Evolutionary conservation across 1,284 basidiomycete species (phyloP), one percentile per base, ranked within the genome.

Genomic region (Tilletia setariae): DNA sequence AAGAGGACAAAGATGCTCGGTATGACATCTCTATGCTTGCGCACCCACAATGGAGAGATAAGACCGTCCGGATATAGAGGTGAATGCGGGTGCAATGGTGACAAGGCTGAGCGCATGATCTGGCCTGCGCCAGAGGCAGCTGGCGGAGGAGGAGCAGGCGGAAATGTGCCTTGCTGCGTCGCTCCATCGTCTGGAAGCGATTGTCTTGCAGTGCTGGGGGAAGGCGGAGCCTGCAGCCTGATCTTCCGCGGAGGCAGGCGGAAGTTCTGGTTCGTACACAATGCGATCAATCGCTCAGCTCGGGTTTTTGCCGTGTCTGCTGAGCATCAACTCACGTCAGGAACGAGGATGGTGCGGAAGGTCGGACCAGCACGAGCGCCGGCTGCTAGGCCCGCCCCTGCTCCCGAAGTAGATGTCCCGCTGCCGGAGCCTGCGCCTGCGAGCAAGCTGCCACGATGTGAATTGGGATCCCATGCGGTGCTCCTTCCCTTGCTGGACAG

Each of bases 41-140:
- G 87, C 19, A 97, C 89, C 95, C 95, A 98, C 76, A 98, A 92
- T 0, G 94, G 95, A 1, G 94, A 93, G 68, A 98, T 92, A 63
- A 98, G 85, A 0, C 95, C 95, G 81, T 98, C 95, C 0, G 95
- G 95, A 81, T 92, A 88, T 16, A 96, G 85, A 0, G 95, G 94
- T 0, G 93, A 94, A 1, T 89, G 87, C 0, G 91, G 89, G 0
- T 91, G 92, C 30, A 96, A 84, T 0, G 95, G 95, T 0, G 92
- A 96, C 8, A 98, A 86, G 0, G 93, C 93, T 0, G 94, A 97
- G 82, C 93, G 92, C 56, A 61, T 61, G 8, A 61, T 25, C 28
- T 19, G 28, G 19, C 28, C 32, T 2, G 28, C 56, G 19, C 64
- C 72, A 71, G 64, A 65, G 80, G 64, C 73, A 76, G 61, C 63